Base-by-base conservation (phyloP, 192 early-diverging fungal species). In the Rhizophagus sp. region DNA sequence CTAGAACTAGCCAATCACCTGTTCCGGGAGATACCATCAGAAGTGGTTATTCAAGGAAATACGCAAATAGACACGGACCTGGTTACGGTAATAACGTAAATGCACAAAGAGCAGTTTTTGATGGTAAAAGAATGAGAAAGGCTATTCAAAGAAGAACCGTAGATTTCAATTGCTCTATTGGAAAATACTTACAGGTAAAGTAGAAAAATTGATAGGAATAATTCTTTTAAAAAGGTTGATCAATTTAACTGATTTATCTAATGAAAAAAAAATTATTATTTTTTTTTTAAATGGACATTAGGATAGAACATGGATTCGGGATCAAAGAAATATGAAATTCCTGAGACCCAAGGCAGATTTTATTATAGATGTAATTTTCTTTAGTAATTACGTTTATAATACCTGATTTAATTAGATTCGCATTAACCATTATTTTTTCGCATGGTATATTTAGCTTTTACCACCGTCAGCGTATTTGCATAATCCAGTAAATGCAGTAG, bases 101-200 rank as follows among this genome's bases (percentile, higher is more conserved):
- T 70, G 67, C 78, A 61, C 78, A 79, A 71, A 24, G 78, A 24
- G 36, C 61, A 19, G 78, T 85, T 0, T 88, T 92, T 83, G 90
- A 92, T 74, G 93, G 92, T 77, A 96, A 94, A 81, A 90, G 91
- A 22, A 90, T 96, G 83, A 88, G 97, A 72, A 94, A 95, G 82
- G 95, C 95, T 15, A 93, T 97, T 79, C 95, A 98, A 85, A 87
- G 98, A 65, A 88, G 94, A 13, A 99, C 98, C 0, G 94, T 99
- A 22, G 98, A 99, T 85, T 97, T 95, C 83, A 95, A 96, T 79
- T 89, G 94, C 24, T 89, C 93, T 33, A 88, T 97, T 15, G 90
- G 92, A 61, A 89, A 92, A 75, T 93, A 93, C 77, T 84, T 94
- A 62, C 90, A 96, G 88, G 91, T 95, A 88, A 19, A 79, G 68